A percentile compares a stretch with the other conserved stretches of the same genome.
These are phyloP conservation scores for Bipolaris zeicola DNA, from an alignment of 2,329 filamentous ascomycete genomes.

Conservation along the genomic window DNA sequence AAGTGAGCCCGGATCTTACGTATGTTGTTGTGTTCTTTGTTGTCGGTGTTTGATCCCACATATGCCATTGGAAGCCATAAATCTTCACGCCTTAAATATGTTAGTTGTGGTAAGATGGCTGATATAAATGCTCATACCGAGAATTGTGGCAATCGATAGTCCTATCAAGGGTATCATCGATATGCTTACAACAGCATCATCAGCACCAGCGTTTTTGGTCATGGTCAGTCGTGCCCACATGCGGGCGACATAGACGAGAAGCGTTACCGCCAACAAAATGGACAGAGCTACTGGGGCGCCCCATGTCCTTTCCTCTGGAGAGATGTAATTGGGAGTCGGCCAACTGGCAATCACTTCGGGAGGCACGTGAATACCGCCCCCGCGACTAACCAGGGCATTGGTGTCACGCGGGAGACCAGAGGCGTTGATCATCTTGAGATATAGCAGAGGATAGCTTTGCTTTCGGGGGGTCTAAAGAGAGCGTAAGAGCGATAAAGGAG, in stretches of 20 bases:
- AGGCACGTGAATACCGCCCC: background rate
- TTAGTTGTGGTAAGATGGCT: background rate
- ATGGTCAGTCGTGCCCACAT: background rate
- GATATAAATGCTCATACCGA: background rate
- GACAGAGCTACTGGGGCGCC: background rate
- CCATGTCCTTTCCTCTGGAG: background rate
- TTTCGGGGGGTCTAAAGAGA: background rate
- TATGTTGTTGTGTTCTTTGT: background rate
- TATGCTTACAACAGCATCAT: background rate
- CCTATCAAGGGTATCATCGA: background rate
- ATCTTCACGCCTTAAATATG: background rate
- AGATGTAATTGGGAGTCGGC: background rate
- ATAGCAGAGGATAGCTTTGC: background rate
- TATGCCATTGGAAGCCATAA: background rate
- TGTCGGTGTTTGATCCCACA: background rate
- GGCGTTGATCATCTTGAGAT: background rate
- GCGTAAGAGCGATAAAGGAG: background rate
- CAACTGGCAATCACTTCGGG: background rate
- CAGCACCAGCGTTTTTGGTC: background rate
- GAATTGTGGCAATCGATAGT: background rate
- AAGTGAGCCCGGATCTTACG: background rate
- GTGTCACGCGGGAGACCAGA: background rate
- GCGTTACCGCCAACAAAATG: background rate
- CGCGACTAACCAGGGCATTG: background rate
- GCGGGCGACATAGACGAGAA: background rate